These are phyloP conservation scores for Ceratobasidium papillatum DNA, from an alignment of 1,284 basidiomycete species.

Conservation along the genomic window DNA sequence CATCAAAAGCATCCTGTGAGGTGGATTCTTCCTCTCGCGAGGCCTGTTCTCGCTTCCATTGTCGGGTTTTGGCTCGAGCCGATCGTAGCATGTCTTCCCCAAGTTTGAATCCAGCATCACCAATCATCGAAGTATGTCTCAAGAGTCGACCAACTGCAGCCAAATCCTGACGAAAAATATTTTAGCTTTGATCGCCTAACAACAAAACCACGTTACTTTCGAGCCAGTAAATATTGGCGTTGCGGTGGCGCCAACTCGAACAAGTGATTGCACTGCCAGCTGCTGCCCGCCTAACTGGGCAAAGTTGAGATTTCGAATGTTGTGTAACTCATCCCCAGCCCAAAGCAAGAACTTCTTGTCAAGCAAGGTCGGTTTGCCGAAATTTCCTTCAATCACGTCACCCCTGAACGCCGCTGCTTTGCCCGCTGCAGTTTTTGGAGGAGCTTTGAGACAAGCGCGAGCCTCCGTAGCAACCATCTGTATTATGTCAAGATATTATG, in stretches of 20 bases:
- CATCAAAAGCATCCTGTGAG: neutral
- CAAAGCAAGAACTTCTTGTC: neutral
- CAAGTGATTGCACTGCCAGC: neutral
- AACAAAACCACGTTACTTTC: neutral
- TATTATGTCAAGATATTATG: no score
- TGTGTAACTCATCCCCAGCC: neutral
- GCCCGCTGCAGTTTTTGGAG: neutral
- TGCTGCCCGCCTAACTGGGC: neutral
- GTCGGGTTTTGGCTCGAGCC: neutral
- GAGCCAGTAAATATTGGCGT: neutral
- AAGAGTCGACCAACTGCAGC: neutral
- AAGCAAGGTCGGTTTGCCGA: neutral
- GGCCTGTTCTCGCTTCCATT: neutral
- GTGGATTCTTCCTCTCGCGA: no score
- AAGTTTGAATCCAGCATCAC: conserved; percentile 48
- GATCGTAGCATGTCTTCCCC: neutral
- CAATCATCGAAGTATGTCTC: conserved; percentile 32
- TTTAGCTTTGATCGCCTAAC: no score
- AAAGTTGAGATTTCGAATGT: neutral
- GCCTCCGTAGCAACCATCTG: neutral
- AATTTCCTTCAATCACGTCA: neutral
- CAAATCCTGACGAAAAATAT: neutral
- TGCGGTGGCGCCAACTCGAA: neutral
- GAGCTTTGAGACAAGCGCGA: neutral
- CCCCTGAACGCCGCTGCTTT: neutral